A percentile compares a stretch with the other conserved stretches of the same genome.
These are phyloP conservation scores for Pseudogymnoascus sp. DNA, from an alignment of 2,329 filamentous ascomycete species.

Conservation along the genomic window DNA sequence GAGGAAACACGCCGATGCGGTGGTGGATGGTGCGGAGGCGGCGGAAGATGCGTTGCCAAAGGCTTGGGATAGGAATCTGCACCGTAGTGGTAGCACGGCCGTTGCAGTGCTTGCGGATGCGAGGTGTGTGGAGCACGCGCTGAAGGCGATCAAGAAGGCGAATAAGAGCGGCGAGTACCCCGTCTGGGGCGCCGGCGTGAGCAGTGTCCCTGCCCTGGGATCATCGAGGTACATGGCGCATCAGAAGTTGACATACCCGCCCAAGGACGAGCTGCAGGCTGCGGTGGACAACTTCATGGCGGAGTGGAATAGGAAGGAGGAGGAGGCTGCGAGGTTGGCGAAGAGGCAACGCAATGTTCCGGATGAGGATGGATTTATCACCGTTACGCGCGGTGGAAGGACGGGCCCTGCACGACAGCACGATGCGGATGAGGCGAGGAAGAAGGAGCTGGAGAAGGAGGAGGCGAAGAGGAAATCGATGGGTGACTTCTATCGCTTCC, in stretches of 20 bases:
- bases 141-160: constrained; percentile 64
- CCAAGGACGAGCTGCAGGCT: constrained; percentile 56
- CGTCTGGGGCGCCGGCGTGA: constrained; percentile 59
- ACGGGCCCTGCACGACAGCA: constrained; percentile 65
- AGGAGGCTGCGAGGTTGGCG: constrained; percentile 51
- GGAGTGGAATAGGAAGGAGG: constrained; percentile 66
- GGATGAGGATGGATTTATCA: constrained; percentile 93
- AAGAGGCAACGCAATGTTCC: constrained; percentile 66
- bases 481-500: constrained; percentile 76
- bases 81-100: constrained; percentile 68
- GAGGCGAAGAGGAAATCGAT: constrained; percentile 54
- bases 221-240: constrained; percentile 54
- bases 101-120: constrained; percentile 78
- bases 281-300: constrained; percentile 81
- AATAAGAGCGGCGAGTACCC: constrained; percentile 51
- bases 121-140: constrained; percentile 63
- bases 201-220: constrained; percentile 48
- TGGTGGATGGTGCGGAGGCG: constrained; percentile 43
- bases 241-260: constrained; percentile 62
- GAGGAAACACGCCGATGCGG: constrained; percentile 35
- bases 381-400: constrained; percentile 68
- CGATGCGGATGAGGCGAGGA: constrained; percentile 54
- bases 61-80: constrained; percentile 64
- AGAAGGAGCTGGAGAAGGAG: constrained; percentile 55
- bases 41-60: constrained; percentile 60